Percentiles rank a stretch among this genome's conserved stretches.
Evolutionary conservation across 1,139 yeast species (phyloP).

Genomic region (Pneumocystis carinii): DNA sequence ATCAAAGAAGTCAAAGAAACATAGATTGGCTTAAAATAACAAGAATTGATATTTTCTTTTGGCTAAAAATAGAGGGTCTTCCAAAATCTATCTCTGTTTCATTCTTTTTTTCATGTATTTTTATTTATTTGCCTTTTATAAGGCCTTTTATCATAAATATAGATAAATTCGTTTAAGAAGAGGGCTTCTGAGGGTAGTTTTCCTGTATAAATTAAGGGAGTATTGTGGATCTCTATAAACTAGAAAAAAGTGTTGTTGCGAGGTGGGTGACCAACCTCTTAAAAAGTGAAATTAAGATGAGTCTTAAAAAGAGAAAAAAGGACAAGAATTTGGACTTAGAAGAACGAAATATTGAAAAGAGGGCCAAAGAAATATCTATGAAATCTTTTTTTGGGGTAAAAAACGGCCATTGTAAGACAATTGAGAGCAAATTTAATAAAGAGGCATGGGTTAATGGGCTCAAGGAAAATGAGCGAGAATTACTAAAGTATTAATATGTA

Average conservation of each 20-base stretch:
- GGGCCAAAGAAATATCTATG: neutral
- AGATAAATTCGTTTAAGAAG: neutral
- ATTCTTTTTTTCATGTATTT: neutral
- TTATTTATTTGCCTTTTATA: neutral
- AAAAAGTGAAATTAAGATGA: neutral
- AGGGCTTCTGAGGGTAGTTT: neutral
- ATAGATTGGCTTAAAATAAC: neutral
- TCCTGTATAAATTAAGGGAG: neutral
- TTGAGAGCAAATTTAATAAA: conserved; percentile 32
- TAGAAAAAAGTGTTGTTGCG: neutral
- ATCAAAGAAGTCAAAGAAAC: neutral
- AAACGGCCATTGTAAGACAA: neutral
- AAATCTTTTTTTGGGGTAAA: neutral
- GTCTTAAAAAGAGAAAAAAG: neutral
- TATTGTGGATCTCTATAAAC: neutral
- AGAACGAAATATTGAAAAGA: neutral
- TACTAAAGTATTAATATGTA: conserved; percentile 30
- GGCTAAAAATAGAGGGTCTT: neutral
- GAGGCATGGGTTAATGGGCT: conserved; percentile 40
- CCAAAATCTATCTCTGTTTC: neutral
- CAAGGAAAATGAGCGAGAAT: conserved; percentile 35
- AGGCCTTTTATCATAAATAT: neutral
- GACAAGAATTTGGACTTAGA: neutral
- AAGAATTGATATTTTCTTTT: neutral
- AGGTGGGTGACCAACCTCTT: neutral